Evolutionary conservation across 2,329 filamentous ascomycete genomes (phyloP).

Genomic region (Cryphonectria nitschkei): DNA sequence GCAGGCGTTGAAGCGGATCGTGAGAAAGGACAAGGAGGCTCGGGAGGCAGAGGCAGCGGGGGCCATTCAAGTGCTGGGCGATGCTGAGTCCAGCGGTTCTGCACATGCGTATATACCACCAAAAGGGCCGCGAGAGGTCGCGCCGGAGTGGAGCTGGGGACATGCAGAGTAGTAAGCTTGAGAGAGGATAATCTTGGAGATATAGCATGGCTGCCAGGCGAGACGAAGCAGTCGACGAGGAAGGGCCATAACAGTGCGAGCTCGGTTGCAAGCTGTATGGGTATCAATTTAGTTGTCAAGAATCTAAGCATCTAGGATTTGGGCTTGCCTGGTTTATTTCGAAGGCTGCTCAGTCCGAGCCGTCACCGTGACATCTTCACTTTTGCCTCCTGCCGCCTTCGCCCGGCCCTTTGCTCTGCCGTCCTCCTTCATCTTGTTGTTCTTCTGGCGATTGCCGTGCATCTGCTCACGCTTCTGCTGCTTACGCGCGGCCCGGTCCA

Average conservation of each 20-base stretch:
- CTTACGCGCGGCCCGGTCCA: slow-evolving; percentile 59
- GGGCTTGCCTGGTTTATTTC: background rate
- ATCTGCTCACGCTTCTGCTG: slow-evolving; percentile 58
- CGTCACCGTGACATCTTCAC: slow-evolving; percentile 18
- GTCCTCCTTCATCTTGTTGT: slow-evolving; percentile 19
- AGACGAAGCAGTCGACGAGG: background rate
- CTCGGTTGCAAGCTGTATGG: slow-evolving; percentile 17
- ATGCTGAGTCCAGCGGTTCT: background rate
- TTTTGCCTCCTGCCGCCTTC: background rate
- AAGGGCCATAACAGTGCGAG: background rate
- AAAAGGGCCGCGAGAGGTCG: background rate
- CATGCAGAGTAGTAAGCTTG: slow-evolving; percentile 1
- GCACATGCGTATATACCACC: slow-evolving; percentile 13
- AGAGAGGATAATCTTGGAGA: background rate
- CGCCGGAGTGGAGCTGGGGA: slow-evolving; percentile 20
- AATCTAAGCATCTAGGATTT: background rate
- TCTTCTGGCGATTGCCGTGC: slow-evolving; percentile 35
- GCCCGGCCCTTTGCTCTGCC: slow-evolving; percentile 6
- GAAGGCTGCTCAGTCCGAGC: slow-evolving; percentile 13
- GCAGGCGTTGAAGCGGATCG: slow-evolving; percentile 5
- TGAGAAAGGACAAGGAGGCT: background rate
- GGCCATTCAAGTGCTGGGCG: background rate
- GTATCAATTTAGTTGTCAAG: slow-evolving; percentile 21
- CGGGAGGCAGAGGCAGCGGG: background rate
- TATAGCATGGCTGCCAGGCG: background rate